phyloP scores from a whole-genome alignment of 345 rosid species.

The Sonneratia caseolaris region DNA sequence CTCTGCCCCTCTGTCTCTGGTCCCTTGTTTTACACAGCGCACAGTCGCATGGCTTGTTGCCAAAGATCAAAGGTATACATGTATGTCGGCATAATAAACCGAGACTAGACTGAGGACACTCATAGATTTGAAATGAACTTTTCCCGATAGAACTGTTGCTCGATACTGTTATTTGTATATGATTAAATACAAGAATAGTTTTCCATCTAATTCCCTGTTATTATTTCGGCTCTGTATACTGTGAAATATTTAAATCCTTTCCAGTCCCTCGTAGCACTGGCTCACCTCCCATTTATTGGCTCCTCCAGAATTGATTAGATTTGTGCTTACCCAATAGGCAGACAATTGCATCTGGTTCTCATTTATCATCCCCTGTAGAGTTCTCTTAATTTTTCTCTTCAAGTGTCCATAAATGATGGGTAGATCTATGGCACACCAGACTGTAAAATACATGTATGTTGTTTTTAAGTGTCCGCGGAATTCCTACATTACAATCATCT shows the following conservation, averaged over 20 bases:
- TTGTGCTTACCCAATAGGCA: background rate
- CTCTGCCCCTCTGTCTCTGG: background rate
- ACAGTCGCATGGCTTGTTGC: background rate
- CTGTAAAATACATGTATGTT: background rate
- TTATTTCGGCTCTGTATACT: constrained; percentile 3
- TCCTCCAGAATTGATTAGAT: background rate
- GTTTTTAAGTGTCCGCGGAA: background rate
- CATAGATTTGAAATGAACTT: background rate
- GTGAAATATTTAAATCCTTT: too few relatives aligned
- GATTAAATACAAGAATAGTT: constrained; percentile 5
- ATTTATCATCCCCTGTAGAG: constrained; percentile 1
- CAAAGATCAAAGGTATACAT: background rate
- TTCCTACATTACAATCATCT: background rate
- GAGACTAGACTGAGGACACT: background rate
- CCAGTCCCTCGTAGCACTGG: too few relatives aligned
- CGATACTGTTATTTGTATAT: background rate
- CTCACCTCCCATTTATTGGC: background rate
- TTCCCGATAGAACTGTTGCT: too few relatives aligned
- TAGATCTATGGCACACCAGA: background rate
- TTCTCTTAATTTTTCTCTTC: background rate
- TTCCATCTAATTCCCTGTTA: constrained; percentile 8
- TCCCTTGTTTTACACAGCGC: background rate
- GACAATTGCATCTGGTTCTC: constrained; percentile 1
- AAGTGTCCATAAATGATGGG: background rate
- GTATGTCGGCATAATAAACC: background rate